These are phyloP conservation scores for Carallia pectinifolia DNA, from an alignment of 345 rosid genomes.

Conservation along the genomic window DNA sequence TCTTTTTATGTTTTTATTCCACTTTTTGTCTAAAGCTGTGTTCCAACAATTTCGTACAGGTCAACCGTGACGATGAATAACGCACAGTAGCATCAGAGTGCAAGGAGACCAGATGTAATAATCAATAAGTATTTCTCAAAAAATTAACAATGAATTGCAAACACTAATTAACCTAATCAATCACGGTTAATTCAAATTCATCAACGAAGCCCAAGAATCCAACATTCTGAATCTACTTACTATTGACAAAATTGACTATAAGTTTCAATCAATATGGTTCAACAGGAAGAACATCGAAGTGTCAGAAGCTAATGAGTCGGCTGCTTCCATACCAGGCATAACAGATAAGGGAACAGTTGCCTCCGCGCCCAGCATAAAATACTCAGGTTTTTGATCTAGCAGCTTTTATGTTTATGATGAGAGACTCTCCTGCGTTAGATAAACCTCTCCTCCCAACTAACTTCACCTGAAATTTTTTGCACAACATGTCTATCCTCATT, in stretches of 20 bases:
- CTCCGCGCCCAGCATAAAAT: neutral
- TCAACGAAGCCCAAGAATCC: neutral
- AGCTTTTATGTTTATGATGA: slow-evolving; percentile 49
- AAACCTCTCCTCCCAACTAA: slow-evolving; percentile 51
- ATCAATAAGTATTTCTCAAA: no score
- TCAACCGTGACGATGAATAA: no score
- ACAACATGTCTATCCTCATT: slow-evolving; percentile 43
- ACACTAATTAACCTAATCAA: no score
- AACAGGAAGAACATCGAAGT: neutral
- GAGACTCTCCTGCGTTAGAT: slow-evolving; percentile 45
- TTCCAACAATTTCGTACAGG: no score
- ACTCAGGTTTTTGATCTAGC: slow-evolving; percentile 32
- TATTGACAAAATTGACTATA: neutral
- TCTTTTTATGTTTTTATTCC: no score
- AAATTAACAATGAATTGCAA: no score
- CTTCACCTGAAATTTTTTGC: slow-evolving; percentile 31
- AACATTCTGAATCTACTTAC: neutral
- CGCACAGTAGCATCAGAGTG: no score
- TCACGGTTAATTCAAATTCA: no score
- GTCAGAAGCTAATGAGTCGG: neutral
- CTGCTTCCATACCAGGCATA: neutral
- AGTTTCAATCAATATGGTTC: slow-evolving; percentile 5
- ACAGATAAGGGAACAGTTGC: neutral
- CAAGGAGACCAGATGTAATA: no score
- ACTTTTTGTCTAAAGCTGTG: no score